Evolutionary conservation across 768 basidiomycete genomes (phyloP).

Genomic region (Epithele typhae): DNA sequence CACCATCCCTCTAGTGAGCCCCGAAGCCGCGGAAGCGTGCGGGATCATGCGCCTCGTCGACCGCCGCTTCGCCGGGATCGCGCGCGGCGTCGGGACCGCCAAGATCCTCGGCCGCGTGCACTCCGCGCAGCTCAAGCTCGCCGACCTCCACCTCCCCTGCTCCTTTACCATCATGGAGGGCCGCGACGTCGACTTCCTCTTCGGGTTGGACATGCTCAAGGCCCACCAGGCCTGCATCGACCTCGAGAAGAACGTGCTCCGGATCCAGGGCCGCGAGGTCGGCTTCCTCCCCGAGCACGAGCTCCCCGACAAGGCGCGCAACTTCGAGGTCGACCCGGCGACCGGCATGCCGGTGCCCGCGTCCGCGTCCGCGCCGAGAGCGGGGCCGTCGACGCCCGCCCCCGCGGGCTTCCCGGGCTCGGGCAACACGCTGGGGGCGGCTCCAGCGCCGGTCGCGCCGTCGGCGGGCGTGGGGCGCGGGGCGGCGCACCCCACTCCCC

Average conservation of each 20-base stretch:
- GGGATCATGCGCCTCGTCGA: constrained; percentile 97
- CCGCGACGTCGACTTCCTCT: constrained; percentile 87
- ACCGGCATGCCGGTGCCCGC: constrained; percentile 23
- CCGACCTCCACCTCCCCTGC: constrained; percentile 81
- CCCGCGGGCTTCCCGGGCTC: constrained; percentile 55
- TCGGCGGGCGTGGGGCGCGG: constrained; percentile 3
- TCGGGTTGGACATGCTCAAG: constrained; percentile 99
- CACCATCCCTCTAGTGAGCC: constrained; percentile 60
- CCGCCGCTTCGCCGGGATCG: constrained; percentile 82
- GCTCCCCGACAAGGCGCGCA: constrained; percentile 76
- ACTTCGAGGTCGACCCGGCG: constrained; percentile 26
- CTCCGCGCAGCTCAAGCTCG: constrained; percentile 86
- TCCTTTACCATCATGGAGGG: constrained; percentile 98
- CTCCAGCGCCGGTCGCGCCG: constrained; percentile 30
- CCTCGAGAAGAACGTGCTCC: constrained; percentile 79
- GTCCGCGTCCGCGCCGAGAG: neutral
- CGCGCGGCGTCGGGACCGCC: constrained; percentile 91
- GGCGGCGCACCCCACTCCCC: neutral
- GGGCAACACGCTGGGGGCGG: constrained; percentile 55
- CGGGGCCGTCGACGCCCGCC: constrained; percentile 17
- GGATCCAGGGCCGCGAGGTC: constrained; percentile 91
- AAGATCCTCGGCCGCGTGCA: constrained; percentile 93
- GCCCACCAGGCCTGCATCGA: constrained; percentile 97
- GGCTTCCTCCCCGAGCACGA: constrained; percentile 91
- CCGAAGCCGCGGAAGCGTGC: constrained; percentile 87